phyloP scores from a whole-genome alignment of 768 basidiomycete genomes.

The Mycena capillaripes region DNA sequence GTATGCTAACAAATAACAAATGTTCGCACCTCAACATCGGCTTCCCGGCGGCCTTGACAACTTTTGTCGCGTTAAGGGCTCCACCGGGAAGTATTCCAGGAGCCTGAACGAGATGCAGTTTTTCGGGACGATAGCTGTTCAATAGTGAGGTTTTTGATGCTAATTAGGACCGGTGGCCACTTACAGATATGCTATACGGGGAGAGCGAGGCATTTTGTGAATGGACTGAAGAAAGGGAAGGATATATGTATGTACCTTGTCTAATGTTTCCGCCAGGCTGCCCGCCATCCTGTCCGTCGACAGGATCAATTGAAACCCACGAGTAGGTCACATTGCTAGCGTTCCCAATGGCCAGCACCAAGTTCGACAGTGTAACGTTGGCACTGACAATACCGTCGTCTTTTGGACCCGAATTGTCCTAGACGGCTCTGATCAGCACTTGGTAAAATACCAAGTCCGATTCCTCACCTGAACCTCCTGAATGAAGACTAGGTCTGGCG shows the following conservation, averaged over 20 bases:
- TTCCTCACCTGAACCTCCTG: conserved; percentile 63
- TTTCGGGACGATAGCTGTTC: conserved; percentile 62
- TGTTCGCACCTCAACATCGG: conserved; percentile 58
- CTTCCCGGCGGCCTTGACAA: conserved; percentile 46
- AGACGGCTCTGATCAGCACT: neutral
- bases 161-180: conserved; percentile 29
- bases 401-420: conserved; percentile 67
- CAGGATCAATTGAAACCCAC: conserved; percentile 65
- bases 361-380: conserved; percentile 64
- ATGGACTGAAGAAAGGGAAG: too few relatives aligned
- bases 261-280: too few relatives aligned
- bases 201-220: too few relatives aligned
- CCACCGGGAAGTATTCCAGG: conserved; percentile 62
- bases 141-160: neutral
- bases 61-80: conserved; percentile 59
- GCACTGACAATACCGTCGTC: conserved; percentile 69
- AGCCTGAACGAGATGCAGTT: conserved; percentile 54
- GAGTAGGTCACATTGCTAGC: conserved; percentile 60
- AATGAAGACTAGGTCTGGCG: conserved; percentile 72
- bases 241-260: too few relatives aligned
- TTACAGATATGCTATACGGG: conserved; percentile 68
- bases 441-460: too few relatives aligned
- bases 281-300: conserved; percentile 68
- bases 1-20: neutral
- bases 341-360: conserved; percentile 63